phyloP scores from a whole-genome alignment of 208 protist genomes.

The Tritrichomonas foetus region DNA sequence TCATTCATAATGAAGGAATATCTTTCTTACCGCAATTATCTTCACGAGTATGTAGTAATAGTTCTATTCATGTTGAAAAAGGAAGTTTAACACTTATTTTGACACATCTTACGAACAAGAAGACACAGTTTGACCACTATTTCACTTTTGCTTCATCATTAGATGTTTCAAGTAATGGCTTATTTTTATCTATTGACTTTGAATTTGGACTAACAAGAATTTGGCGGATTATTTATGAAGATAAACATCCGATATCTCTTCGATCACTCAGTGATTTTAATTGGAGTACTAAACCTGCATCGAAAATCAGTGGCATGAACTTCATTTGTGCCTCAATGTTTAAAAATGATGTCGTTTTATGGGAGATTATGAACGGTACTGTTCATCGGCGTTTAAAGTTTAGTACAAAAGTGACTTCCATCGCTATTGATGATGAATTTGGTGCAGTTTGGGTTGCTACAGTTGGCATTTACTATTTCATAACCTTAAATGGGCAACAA shows the following conservation, averaged over 20 bases:
- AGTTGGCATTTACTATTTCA: background rate
- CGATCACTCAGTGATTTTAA: background rate
- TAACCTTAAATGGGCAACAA: background rate
- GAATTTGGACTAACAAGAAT: background rate
- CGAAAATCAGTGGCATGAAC: background rate
- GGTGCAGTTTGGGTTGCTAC: background rate
- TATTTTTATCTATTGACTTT: background rate
- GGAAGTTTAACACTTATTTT: no score
- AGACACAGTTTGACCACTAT: background rate
- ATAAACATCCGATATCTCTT: background rate
- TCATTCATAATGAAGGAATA: background rate
- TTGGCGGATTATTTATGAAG: background rate
- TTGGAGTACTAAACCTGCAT: background rate
- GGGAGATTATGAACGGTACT: background rate
- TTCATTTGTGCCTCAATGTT: background rate
- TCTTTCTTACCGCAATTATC: no score
- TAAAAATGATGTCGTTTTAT: background rate
- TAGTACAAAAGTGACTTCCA: background rate
- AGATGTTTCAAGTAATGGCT: background rate
- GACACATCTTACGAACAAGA: no score
- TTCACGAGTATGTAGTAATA: no score
- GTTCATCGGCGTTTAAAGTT: background rate
- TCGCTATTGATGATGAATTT: background rate
- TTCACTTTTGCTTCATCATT: background rate
- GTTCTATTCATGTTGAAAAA: background rate